A percentile compares a stretch with the other conserved stretches of the same genome.
phyloP scores from a whole-genome alignment of 768 basidiomycete genomes.

The Boletus patriciae region DNA sequence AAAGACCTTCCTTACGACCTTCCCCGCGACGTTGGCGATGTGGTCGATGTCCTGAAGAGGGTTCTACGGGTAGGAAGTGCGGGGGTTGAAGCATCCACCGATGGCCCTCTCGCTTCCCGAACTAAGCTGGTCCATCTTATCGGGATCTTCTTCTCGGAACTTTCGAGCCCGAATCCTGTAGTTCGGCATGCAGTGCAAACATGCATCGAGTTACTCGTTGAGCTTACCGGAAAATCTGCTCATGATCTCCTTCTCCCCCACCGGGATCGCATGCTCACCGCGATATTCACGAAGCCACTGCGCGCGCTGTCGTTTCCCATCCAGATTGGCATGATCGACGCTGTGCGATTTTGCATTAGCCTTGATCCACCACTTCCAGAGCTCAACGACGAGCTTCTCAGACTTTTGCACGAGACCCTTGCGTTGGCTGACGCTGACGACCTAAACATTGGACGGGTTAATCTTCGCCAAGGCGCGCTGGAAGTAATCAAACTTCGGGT shows the following conservation, averaged over 20 bases:
- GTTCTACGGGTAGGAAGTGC: constrained; percentile 63
- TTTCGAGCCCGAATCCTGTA: constrained; percentile 81
- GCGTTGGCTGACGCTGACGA: constrained; percentile 97
- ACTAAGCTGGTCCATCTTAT: constrained; percentile 67
- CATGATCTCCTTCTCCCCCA: constrained; percentile 81
- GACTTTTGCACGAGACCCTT: constrained; percentile 89
- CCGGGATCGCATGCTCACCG: constrained; percentile 82
- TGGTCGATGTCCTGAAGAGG: constrained; percentile 70
- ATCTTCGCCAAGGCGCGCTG: constrained; percentile 70
- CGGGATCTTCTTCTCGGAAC: constrained; percentile 84
- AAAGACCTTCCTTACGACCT: constrained; percentile 94
- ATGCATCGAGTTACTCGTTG: constrained; percentile 75
- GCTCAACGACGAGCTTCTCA: constrained; percentile 87
- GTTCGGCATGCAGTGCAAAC: constrained; percentile 83
- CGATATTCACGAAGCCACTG: constrained; percentile 95
- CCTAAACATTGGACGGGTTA: constrained; percentile 70
- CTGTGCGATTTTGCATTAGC: constrained; percentile 89
- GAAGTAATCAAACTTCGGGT: constrained; percentile 90
- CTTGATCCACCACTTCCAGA: constrained; percentile 89
- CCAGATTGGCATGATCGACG: constrained; percentile 98
- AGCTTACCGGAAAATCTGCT: constrained; percentile 67
- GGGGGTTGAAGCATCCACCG: constrained; percentile 46
- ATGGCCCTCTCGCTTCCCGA: constrained; percentile 43
- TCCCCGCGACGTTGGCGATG: constrained; percentile 76
- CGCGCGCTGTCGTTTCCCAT: constrained; percentile 91